Base-by-base conservation (phyloP, 2,329 filamentous ascomycete species). In the Calycina marina region DNA sequence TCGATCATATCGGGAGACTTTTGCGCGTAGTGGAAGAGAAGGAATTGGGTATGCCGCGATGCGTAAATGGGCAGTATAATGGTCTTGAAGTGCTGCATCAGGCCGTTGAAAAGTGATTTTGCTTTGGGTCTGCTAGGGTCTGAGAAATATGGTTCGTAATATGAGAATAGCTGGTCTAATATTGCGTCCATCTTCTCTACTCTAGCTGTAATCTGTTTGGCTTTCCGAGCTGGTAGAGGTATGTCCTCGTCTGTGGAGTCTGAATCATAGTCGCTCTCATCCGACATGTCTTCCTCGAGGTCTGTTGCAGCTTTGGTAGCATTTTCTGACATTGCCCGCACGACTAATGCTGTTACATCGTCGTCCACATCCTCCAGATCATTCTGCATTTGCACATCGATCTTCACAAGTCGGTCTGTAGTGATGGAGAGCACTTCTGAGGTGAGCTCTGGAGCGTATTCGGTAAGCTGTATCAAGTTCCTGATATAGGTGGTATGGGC, bases 1-100 rank as follows among this genome's bases (percentile, higher is more conserved):
- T 90, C 82, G 36, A 83, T 77, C 29, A 93, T 71, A 27, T 70
- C 67, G 17, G 80, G 75, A 6, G 83, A 81, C 36, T 70, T 71
- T 55, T 98, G 88, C 11, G 82, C 81, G 52, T 93, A 94, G 57
- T 94, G 88, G 57, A 98, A 98, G 31, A 96, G 68, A 29, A 98
- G 70, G 47, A 96, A 98, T 49, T 98, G 90, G 0, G 85, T 85
- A 54, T 96, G 88, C 18, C 90, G 77, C 14, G 85, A 93, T 44
- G 84, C 82, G 53, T 90, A 85, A 10, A 85, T 92, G 3, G 86
- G 85, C 17, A 98, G 67, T 37, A 98, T 84, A 48, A 85, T 83
- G 51, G 72, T 80, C 39, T 77, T 72, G 50, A 98, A 98, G 52
- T 93, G 85, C 30, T 76, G 71, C 16, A 96, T 65, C 24, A 98